Evolutionary conservation across 139 green algal species (phyloP).

Genomic region (Chlorella sp.): DNA sequence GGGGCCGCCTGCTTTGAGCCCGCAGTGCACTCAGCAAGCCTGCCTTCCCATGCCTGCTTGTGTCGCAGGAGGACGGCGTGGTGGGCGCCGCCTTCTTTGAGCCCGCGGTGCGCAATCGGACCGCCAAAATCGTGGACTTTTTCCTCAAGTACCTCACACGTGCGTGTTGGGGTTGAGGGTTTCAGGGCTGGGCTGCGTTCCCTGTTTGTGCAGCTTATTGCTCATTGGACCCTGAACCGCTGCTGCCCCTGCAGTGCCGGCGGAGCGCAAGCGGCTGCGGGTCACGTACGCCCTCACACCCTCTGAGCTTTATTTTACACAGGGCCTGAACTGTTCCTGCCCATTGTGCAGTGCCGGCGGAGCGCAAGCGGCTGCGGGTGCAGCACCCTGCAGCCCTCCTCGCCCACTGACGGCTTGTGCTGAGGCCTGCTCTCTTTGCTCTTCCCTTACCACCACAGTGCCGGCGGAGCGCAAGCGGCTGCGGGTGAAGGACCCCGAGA

Average conservation of each 20-base stretch:
- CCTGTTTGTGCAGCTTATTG: too few relatives aligned
- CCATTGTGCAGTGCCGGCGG: too few relatives aligned
- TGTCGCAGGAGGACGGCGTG: conserved; percentile 35
- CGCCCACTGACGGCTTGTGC: neutral
- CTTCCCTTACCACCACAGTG: neutral
- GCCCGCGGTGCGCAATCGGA: conserved; percentile 66
- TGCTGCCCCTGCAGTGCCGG: too few relatives aligned
- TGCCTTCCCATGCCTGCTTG: too few relatives aligned
- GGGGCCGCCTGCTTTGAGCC: neutral
- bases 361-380: conserved; percentile 72
- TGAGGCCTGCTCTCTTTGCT: neutral
- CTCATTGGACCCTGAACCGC: too few relatives aligned
- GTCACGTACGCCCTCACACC: too few relatives aligned
- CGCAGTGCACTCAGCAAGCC: too few relatives aligned
- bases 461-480: conserved; percentile 68
- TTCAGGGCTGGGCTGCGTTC: too few relatives aligned
- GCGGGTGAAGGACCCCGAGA: conserved; percentile 83
- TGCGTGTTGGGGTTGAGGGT: too few relatives aligned
- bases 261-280: too few relatives aligned
- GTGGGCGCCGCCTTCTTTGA: conserved; percentile 44
- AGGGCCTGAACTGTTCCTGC: too few relatives aligned
- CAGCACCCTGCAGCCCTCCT: conserved; percentile 31
- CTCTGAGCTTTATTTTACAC: too few relatives aligned
- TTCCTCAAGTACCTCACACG: conserved; percentile 95
- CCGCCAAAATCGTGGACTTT: conserved; percentile 95